phyloP scores from a whole-genome alignment of 2,329 filamentous ascomycete genomes.

The Claviceps lovelessii region DNA sequence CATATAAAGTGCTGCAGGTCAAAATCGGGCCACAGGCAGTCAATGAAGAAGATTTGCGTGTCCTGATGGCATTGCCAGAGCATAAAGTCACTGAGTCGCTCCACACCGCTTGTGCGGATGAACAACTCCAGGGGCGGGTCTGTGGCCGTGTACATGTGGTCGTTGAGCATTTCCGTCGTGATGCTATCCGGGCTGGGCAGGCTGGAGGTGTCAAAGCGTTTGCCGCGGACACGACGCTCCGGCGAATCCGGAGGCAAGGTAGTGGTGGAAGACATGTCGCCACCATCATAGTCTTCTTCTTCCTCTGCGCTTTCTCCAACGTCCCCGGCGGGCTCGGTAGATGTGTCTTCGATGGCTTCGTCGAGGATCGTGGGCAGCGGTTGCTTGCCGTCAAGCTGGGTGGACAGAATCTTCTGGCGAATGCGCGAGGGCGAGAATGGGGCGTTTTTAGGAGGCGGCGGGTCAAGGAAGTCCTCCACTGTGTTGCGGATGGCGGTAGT shows the following conservation, averaged over 20 bases:
- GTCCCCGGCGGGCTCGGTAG: constrained; percentile 19
- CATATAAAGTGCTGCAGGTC: constrained; percentile 87
- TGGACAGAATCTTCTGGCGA: constrained; percentile 66
- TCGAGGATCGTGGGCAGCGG: constrained; percentile 35
- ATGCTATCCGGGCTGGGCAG: constrained; percentile 72
- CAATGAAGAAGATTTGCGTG: constrained; percentile 82
- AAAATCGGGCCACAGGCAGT: constrained; percentile 92
- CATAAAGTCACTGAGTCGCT: constrained; percentile 93
- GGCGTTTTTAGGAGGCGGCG: constrained; percentile 48
- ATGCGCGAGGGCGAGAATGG: constrained; percentile 83
- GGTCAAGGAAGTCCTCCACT: constrained; percentile 71
- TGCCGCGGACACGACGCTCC: constrained; percentile 21
- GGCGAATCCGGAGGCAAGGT: constrained; percentile 43
- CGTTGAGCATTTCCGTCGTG: constrained; percentile 64
- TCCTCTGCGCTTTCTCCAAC: constrained; percentile 6
- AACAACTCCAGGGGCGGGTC: constrained; percentile 83
- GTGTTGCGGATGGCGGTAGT: constrained; percentile 78
- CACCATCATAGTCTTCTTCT: constrained; percentile 29
- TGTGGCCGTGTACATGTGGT: constrained; percentile 75
- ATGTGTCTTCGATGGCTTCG: constrained; percentile 8
- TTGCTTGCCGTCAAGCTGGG: constrained; percentile 38
- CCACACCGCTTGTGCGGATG: constrained; percentile 82
- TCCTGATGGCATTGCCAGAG: constrained; percentile 94
- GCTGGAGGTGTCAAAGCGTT: constrained; percentile 21
- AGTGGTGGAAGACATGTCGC: constrained; percentile 37